Conservation (phyloP, 345 rosid species). For the Orychophragmus violaceus region DNA sequence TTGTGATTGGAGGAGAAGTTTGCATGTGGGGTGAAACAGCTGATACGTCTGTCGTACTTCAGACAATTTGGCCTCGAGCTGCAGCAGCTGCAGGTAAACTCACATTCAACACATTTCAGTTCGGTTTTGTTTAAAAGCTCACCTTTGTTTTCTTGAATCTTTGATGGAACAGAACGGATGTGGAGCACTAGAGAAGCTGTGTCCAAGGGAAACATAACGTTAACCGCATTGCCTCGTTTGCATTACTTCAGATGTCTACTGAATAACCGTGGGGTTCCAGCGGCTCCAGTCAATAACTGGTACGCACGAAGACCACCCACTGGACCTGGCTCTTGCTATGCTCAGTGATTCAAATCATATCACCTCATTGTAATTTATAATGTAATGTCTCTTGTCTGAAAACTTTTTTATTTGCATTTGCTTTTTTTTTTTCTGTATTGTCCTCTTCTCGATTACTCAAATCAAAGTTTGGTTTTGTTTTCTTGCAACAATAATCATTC, state of each 20-base stretch:
- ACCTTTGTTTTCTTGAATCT: not conserved
- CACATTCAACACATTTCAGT: not conserved
- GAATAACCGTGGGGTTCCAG: slow-evolving; percentile 71
- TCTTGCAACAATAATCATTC: slow-evolving; percentile 8
- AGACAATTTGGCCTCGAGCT: slow-evolving; percentile 94
- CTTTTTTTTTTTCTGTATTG: not conserved
- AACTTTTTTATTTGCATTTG: slow-evolving; percentile 1
- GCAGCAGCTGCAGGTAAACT: slow-evolving; percentile 79
- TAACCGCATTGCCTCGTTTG: slow-evolving; percentile 58
- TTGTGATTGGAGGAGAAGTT: slow-evolving; percentile 95
- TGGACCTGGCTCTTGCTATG: slow-evolving; percentile 81
- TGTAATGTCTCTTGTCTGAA: slow-evolving; percentile 10
- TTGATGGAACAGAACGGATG: slow-evolving; percentile 52
- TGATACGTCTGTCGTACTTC: slow-evolving; percentile 76
- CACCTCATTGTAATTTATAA: not conserved
- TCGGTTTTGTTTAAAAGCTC: not conserved
- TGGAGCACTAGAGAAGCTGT: slow-evolving; percentile 69
- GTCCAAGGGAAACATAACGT: slow-evolving; percentile 39
- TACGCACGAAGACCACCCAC: slow-evolving; percentile 58
- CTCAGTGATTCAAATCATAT: slow-evolving; percentile 39
- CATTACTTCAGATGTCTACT: slow-evolving; percentile 87
- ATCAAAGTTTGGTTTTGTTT: not conserved
- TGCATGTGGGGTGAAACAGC: slow-evolving; percentile 94
- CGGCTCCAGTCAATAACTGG: slow-evolving; percentile 64
- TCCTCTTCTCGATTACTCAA: not conserved